Conservation (phyloP, 108 stramenopile species). For the Pseudonitzschia pungens region DNA sequence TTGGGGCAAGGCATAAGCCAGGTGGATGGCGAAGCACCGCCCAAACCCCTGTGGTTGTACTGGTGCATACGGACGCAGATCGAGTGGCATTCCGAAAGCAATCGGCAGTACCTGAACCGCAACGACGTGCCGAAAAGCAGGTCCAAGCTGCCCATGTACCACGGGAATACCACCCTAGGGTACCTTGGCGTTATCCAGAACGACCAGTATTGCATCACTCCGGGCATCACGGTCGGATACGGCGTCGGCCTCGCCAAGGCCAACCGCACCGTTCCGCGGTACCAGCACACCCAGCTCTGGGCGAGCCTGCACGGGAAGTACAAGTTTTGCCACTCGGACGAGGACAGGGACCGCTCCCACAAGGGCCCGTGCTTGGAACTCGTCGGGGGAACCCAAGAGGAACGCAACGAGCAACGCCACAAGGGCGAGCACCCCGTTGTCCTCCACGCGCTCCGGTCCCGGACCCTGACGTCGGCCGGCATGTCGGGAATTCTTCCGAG, state of each 20-base stretch:
- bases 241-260: conserved; percentile 52
- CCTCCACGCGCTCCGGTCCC: conserved; percentile 61
- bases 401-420: not conserved
- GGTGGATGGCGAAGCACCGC: not conserved
- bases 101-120: not conserved
- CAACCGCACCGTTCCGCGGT: conserved; percentile 54
- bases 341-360: not conserved
- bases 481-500: conserved; percentile 43
- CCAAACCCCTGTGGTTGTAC: conserved; percentile 33
- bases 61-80: conserved; percentile 73
- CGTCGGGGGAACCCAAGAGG: not conserved
- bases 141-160: conserved; percentile 14
- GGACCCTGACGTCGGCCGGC: conserved; percentile 79
- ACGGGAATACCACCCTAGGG: conserved; percentile 33
- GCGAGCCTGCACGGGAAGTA: not conserved
- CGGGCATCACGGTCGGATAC: conserved; percentile 77
- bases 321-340: not conserved
- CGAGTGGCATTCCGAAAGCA: conserved; percentile 59
- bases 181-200: conserved; percentile 29
- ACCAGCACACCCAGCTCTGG: not conserved
- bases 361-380: conserved; percentile 8
- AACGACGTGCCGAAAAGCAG: not conserved
- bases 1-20: not conserved
- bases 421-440: conserved; percentile 42
- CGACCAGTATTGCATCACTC: conserved; percentile 64